Percentiles rank a stretch among this genome's conserved stretches.
These are phyloP conservation scores for Xylariaceae sp. DNA, from an alignment of 2,329 filamentous ascomycete species.

Conservation along the genomic window DNA sequence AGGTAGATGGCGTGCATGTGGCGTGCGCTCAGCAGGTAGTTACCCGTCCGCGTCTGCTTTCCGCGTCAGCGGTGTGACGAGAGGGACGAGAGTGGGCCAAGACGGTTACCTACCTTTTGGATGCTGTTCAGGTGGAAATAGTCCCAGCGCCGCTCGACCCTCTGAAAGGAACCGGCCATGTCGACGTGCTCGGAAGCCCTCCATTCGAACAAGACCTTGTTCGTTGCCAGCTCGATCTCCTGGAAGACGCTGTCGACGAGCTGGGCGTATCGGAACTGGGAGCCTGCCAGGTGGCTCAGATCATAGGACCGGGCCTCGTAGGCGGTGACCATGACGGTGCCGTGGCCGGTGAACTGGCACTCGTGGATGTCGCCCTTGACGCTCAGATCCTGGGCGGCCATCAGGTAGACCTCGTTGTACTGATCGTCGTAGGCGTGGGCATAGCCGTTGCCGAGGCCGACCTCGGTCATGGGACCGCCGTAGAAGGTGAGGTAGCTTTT, in stretches of 20 bases:
- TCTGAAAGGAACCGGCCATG: conserved; percentile 4
- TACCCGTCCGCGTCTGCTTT: conserved; percentile 5
- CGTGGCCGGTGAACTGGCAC: conserved; percentile 8
- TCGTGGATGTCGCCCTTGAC: conserved; percentile 8
- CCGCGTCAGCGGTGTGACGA: too few relatives aligned
- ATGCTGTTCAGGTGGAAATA: conserved; percentile 10
- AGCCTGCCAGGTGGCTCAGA: neutral
- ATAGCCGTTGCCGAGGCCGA: conserved; percentile 12
- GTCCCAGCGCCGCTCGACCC: conserved; percentile 4
- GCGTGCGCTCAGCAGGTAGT: conserved; percentile 10
- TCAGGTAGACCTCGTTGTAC: conserved; percentile 11
- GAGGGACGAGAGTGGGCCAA: too few relatives aligned
- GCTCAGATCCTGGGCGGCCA: conserved; percentile 9
- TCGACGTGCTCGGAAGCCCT: conserved; percentile 5
- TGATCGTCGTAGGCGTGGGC: conserved; percentile 11
- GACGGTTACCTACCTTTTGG: conserved; percentile 1
- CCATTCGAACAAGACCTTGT: conserved; percentile 8
- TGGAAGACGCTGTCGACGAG: conserved; percentile 8
- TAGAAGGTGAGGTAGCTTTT: conserved; percentile 16
- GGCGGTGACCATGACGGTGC: conserved; percentile 7
- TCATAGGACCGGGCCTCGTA: conserved; percentile 4
- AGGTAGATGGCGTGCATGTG: conserved; percentile 9
- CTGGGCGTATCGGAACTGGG: neutral
- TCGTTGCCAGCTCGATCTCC: conserved; percentile 8
- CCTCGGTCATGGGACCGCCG: conserved; percentile 9